Evolutionary conservation across 768 basidiomycete species (phyloP), one percentile per base, ranked within the genome.

Genomic region (Gelatoporia subvermispora): DNA sequence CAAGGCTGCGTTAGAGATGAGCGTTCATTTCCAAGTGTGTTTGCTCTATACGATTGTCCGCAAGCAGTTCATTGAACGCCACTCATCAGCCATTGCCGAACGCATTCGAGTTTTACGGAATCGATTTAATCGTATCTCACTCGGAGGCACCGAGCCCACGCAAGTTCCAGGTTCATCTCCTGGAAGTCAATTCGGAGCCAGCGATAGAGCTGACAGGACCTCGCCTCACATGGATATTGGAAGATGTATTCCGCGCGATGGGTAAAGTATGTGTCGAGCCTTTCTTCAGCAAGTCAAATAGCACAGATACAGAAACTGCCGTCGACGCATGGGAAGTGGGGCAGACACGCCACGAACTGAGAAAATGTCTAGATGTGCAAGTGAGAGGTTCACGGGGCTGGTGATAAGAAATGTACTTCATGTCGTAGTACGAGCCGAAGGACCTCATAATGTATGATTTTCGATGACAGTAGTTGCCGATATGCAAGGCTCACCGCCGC

Each of bases 181-280:
- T 97, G 24, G 96, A 98, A 66, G 75, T 95, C 59, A 99, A 99
- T 62, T 84, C 95, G 5, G 93, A 94, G 54, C 95, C 96, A 1
- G 96, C 96, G 38, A 95, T 98, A 50, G 90, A 93, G 59, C 77
- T 95, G 47, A 94, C 94, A 0, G 96, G 94, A 1, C 77, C 83
- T 31, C 76, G 92, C 23, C 68, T 97, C 31, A 77, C 80, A 16
- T 87, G 87, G 78, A 81, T 93, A 39, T 68, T 96, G 45, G 79
- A 85, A 57, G 86, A 88, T 54, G 70, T 96, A 45, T 95, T 96
- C 69, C 68, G 69, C 28, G 75, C 80, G 1, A 86, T 90, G 16
- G 81, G 80, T 1, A 68, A 76, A 52, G 74, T 81, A 21, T 85
- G 84, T 55, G 75, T 95, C 2, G 72, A 72, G 43, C 89, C 93